Conservation (phyloP, 805 yeast genomes). For the Lipomyces starkeyi region DNA sequence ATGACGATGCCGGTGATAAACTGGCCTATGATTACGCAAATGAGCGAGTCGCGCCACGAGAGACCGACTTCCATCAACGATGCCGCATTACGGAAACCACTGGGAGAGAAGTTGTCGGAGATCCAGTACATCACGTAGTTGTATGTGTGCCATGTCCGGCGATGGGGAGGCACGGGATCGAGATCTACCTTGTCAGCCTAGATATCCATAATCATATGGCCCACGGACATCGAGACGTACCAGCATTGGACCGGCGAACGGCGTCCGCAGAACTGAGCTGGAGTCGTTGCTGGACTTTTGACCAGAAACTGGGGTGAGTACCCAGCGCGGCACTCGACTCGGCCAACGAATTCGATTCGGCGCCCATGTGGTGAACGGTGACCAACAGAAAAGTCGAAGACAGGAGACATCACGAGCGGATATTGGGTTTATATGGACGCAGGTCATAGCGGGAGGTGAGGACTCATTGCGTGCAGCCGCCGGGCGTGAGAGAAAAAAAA, state of each 20-base stretch:
- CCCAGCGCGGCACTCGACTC: too few relatives aligned
- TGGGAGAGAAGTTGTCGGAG: slow-evolving; percentile 45
- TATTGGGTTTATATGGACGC: too few relatives aligned
- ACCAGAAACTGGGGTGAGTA: background rate
- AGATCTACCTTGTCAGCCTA: slow-evolving; percentile 22
- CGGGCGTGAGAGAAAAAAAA: too few relatives aligned
- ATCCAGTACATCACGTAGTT: slow-evolving; percentile 47
- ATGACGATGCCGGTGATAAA: slow-evolving; percentile 51
- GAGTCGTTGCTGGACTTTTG: background rate
- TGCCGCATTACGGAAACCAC: slow-evolving; percentile 53
- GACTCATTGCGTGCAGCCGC: too few relatives aligned
- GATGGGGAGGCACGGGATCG: slow-evolving; percentile 33
- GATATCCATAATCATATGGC: too few relatives aligned
- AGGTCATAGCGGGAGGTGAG: too few relatives aligned
- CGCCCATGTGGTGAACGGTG: too few relatives aligned
- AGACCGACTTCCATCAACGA: slow-evolving; percentile 54
- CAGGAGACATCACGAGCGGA: too few relatives aligned
- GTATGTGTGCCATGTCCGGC: slow-evolving; percentile 57
- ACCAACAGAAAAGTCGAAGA: too few relatives aligned
- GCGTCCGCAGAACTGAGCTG: background rate
- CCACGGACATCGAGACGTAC: too few relatives aligned
- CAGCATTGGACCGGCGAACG: background rate
- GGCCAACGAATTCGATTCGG: too few relatives aligned
- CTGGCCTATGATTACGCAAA: slow-evolving; percentile 52
- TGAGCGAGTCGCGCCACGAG: slow-evolving; percentile 53